These are phyloP conservation scores for Aspergillus pseudonomiae DNA, from an alignment of 2,329 filamentous ascomycete genomes.

Conservation along the genomic window DNA sequence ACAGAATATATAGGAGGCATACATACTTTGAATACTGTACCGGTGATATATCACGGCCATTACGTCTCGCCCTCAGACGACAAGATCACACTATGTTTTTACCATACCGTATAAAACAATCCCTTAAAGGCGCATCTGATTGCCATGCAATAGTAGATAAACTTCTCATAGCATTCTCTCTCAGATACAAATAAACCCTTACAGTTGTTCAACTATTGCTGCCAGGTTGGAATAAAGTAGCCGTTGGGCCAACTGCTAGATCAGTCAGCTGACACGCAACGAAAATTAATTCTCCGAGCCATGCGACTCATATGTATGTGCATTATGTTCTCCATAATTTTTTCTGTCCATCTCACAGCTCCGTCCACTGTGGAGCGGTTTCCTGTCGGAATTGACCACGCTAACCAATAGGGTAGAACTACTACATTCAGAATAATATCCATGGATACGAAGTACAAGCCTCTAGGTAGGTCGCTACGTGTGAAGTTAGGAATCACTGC, in stretches of 20 bases:
- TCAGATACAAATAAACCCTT: not conserved
- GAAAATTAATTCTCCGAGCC: slow-evolving; percentile 15
- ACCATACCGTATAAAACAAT: too few species aligned
- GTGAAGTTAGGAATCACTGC: too few species aligned
- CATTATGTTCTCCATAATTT: not conserved
- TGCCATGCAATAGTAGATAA: not conserved
- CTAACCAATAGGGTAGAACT: not conserved
- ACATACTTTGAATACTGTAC: too few species aligned
- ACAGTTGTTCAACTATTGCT: not conserved
- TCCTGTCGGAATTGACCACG: not conserved
- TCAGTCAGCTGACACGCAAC: not conserved
- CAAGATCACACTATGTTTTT: too few species aligned
- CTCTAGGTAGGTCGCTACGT: not conserved
- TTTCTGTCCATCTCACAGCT: not conserved
- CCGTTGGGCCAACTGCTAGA: not conserved
- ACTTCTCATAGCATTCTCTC: not conserved
- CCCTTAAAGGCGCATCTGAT: not conserved
- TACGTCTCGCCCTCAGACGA: too few species aligned
- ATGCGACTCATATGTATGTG: slow-evolving; percentile 8
- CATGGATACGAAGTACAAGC: too few species aligned
- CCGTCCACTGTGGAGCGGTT: slow-evolving; percentile 5
- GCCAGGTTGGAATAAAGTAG: not conserved
- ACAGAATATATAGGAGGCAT: too few species aligned
- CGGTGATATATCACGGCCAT: too few species aligned
- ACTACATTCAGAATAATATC: not conserved